These are phyloP conservation scores for Colletotrichum sublineola DNA, from an alignment of 2,329 filamentous ascomycete species.

Conservation along the genomic window DNA sequence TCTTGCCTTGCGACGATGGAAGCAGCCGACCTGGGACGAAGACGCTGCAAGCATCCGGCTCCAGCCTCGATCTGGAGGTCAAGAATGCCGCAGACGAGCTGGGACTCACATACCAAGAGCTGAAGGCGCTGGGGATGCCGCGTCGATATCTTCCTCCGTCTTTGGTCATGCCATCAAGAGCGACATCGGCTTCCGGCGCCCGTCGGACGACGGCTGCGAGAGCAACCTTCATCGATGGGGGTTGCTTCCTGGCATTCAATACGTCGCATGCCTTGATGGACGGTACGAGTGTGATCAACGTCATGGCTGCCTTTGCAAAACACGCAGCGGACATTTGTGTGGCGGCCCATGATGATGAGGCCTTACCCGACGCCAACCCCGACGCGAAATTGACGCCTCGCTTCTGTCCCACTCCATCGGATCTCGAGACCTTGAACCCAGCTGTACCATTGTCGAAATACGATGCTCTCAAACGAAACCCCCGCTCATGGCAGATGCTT, in stretches of 20 bases:
- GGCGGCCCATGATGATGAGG: not conserved
- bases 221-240: slow-evolving; percentile 4
- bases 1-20: not conserved
- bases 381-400: not conserved
- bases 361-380: not conserved
- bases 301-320: not conserved
- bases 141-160: not conserved
- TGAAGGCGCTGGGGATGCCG: slow-evolving; percentile 7
- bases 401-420: not conserved
- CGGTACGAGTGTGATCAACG: slow-evolving; percentile 1
- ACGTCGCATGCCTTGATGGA: slow-evolving; percentile 6
- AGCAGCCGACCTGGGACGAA: slow-evolving; percentile 3
- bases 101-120: not conserved
- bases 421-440: slow-evolving; percentile 8
- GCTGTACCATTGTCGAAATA: not conserved
- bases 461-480: not conserved
- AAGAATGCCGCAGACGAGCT: not conserved
- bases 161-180: slow-evolving; percentile 10
- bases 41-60: not conserved
- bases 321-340: not conserved
- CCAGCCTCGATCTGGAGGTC: not conserved
- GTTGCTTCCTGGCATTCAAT: slow-evolving; percentile 1
- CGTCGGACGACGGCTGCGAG: slow-evolving; percentile 11
- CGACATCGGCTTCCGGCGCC: not conserved
- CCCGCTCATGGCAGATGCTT: slow-evolving; percentile 8